Conservation (phyloP, 176 grass and related monocot species). For the Canna indica region DNA sequence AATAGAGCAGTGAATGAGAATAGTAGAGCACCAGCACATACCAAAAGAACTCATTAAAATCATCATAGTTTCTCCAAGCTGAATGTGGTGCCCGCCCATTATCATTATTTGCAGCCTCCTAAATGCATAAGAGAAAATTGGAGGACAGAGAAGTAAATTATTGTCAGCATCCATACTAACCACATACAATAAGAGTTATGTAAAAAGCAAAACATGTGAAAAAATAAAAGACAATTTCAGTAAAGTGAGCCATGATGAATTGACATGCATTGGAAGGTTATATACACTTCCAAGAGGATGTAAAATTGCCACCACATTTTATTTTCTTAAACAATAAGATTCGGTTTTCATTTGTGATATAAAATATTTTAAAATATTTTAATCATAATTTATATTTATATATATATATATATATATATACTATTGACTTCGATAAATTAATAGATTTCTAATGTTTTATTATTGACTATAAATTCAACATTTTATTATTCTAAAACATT, state of each 20-base stretch:
- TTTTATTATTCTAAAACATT: too few relatives aligned
- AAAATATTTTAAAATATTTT: too few relatives aligned
- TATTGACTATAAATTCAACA: too few relatives aligned
- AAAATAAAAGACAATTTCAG: too few relatives aligned
- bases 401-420: too few relatives aligned
- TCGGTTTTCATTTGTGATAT: too few relatives aligned
- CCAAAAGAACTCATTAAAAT: conserved; percentile 98
- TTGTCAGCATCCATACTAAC: background rate
- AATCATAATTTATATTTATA: too few relatives aligned
- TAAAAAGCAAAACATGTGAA: too few relatives aligned
- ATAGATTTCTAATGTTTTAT: too few relatives aligned
- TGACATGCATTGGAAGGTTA: background rate
- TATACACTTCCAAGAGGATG: background rate
- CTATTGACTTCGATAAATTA: too few relatives aligned
- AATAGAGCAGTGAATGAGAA: conserved; percentile 5
- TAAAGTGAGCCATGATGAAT: background rate
- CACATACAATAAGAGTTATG: background rate
- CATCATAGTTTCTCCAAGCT: conserved; percentile 97
- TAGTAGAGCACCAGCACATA: conserved; percentile 19
- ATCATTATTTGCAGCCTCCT: conserved; percentile 76
- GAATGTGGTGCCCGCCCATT: conserved; percentile 78
- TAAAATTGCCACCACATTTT: background rate
- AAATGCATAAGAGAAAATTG: conserved; percentile 17
- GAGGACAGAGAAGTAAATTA: background rate
- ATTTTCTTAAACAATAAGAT: too few relatives aligned